Evolutionary conservation across 1,139 yeast genomes (phyloP), one percentile per base, ranked within the genome.

Genomic region (Candida sp.): DNA sequence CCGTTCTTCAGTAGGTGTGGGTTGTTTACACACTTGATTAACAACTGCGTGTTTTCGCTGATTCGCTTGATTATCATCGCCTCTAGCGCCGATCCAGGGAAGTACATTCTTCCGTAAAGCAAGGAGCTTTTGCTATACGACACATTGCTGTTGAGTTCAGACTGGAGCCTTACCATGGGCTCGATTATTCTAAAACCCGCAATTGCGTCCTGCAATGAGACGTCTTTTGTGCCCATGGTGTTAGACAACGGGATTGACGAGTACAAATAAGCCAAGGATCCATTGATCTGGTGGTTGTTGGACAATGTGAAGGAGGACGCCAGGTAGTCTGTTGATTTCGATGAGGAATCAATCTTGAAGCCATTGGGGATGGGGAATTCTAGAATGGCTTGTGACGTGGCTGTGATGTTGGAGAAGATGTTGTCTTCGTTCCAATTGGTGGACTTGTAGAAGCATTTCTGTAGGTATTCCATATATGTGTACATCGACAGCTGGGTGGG

Each of bases 81-180:
- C 66, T 94, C 99, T 6, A 96, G 71, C 4, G 90, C 86, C 23
- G 91, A 85, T 1, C 92, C 90, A 0, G 99, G 99, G 57, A 94
- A 85, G 62, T 88, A 90, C 84, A 96, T 83, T 55, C 96, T 76
- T 0, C 98, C 99, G 64, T 91, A 94, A 25, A 75, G 38, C 39
- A 26, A 41, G 11, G 46, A 32, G 56, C 32, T 77, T 33, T 46
- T 47, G 43, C 42, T 40, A 28, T 42, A 12, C 11, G 26, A 7
- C 11, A 39, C 42, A n/a, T 41, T 32, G 47, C 34, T 46, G 5
- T 9, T 26, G 3, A 26, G 31, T 35, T 40, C 38, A 4, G 28
- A 23, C 42, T 30, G 43, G 12, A 48, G 35, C 44, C 40, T 46
- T 32, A 40, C 48, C 35, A 46, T 41, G 6, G 88, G 87, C 44